A percentile compares a stretch with the other conserved stretches of the same genome.
Conservation (phyloP, 768 basidiomycete species). For the Cyclocybe aegerita region DNA sequence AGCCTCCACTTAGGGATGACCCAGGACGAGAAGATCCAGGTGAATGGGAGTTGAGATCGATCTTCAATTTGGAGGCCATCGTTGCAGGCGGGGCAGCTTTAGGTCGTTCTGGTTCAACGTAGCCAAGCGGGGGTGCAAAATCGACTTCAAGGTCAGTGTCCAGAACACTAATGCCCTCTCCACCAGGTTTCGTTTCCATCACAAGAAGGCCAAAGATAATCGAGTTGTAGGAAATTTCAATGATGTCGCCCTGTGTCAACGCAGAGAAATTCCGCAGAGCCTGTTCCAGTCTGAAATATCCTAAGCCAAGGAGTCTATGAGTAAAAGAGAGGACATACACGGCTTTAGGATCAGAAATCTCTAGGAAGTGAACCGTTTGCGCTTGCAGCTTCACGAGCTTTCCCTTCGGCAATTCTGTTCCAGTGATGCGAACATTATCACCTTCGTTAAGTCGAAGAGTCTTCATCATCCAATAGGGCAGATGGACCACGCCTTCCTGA, state of each 20-base stretch:
- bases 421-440: constrained; percentile 91
- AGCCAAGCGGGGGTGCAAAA: constrained; percentile 90
- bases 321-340: constrained; percentile 61
- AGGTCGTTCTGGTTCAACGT: constrained; percentile 89
- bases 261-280: constrained; percentile 91
- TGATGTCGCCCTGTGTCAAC: constrained; percentile 93
- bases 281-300: constrained; percentile 75
- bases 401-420: constrained; percentile 85
- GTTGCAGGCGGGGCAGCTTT: constrained; percentile 80
- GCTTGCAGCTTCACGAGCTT: constrained; percentile 97
- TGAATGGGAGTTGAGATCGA: constrained; percentile 84
- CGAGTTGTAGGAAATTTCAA: constrained; percentile 96
- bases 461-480: constrained; percentile 99
- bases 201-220: constrained; percentile 94
- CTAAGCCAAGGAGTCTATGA: background rate
- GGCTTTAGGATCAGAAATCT: constrained; percentile 96
- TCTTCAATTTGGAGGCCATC: constrained; percentile 97
- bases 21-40: constrained; percentile 84
- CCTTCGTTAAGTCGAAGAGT: constrained; percentile 91
- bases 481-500: constrained; percentile 90
- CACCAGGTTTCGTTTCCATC: constrained; percentile 89
- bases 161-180: constrained; percentile 83
- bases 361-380: constrained; percentile 91
- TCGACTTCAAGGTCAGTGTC: constrained; percentile 99
- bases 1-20: constrained; percentile 70